Evolutionary conservation across 2,329 filamentous ascomycete species (phyloP).

Genomic region (Penicillium sp.): DNA sequence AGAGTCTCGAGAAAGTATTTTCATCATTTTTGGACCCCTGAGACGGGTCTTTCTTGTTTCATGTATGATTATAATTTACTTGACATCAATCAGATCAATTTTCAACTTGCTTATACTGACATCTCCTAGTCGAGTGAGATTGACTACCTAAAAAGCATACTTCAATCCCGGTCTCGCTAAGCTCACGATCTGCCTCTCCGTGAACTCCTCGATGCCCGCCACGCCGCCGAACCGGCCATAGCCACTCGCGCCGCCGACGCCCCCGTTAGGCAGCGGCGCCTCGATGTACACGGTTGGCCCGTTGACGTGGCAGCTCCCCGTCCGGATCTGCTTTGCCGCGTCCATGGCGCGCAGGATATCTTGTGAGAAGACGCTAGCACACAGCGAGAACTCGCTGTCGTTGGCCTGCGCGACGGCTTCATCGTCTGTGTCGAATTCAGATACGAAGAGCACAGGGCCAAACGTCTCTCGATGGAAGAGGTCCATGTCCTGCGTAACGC

Average conservation of each 20-base stretch:
- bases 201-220: slow-evolving; percentile 6
- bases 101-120: neutral
- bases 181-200: slow-evolving; percentile 36
- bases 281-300: slow-evolving; percentile 48
- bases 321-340: slow-evolving; percentile 4
- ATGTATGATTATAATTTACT: neutral
- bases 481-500: slow-evolving; percentile 6
- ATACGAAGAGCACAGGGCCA: slow-evolving; percentile 6
- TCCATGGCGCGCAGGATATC: slow-evolving; percentile 9
- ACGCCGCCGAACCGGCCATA: slow-evolving; percentile 41
- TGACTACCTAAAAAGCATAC: slow-evolving; percentile 8
- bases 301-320: slow-evolving; percentile 43
- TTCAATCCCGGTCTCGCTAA: slow-evolving; percentile 16
- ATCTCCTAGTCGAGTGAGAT: neutral
- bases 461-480: slow-evolving; percentile 9
- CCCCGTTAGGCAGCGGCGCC: slow-evolving; percentile 43
- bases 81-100: neutral
- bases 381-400: slow-evolving; percentile 6
- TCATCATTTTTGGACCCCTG: neutral
- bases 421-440: slow-evolving; percentile 5
- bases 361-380: slow-evolving; percentile 10
- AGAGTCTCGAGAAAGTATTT: neutral
- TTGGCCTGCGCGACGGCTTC: slow-evolving; percentile 7
- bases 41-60: neutral
- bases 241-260: slow-evolving; percentile 40